Conservation (phyloP, 2,329 filamentous ascomycete species). For the Aspergillus arachidicola region DNA sequence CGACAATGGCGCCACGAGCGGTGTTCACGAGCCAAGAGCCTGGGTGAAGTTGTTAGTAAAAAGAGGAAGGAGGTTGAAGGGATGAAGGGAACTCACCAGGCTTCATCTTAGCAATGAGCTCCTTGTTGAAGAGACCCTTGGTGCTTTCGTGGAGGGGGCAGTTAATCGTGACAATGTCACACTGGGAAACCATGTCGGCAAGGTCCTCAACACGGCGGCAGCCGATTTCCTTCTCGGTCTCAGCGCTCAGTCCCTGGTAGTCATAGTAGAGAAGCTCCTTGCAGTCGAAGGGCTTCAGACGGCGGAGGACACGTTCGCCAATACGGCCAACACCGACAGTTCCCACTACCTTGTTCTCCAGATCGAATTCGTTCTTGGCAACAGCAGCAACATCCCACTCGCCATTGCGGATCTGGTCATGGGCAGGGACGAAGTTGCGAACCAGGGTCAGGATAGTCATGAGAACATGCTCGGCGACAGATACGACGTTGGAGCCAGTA, state of each 20-base stretch:
- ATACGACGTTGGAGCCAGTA: conserved; percentile 97
- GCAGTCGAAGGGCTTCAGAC: conserved; percentile 97
- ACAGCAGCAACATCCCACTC: conserved; percentile 96
- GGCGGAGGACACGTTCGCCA: conserved; percentile 93
- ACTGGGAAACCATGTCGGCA: conserved; percentile 92
- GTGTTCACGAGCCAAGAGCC: conserved; percentile 98
- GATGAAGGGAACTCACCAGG: conserved; percentile 59
- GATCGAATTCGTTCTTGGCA: conserved; percentile 97
- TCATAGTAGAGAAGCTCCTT: conserved; percentile 99
- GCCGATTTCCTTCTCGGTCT: conserved; percentile 94
- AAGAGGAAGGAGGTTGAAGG: neutral
- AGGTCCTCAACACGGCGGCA: conserved; percentile 84
- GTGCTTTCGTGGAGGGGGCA: conserved; percentile 99
- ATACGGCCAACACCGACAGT: conserved; percentile 98
- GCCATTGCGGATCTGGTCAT: conserved; percentile 85
- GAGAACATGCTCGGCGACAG: conserved; percentile 96
- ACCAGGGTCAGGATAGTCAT: conserved; percentile 97
- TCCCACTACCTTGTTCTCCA: conserved; percentile 96
- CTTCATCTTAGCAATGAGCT: conserved; percentile 99
- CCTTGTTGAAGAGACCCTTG: conserved; percentile 95
- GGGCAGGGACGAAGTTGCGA: conserved; percentile 97
- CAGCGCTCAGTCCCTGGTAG: conserved; percentile 88
- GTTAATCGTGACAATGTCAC: conserved; percentile 98
- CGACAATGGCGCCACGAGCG: conserved; percentile 95
- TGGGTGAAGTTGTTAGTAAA: conserved; percentile 33